These are phyloP conservation scores for Aphanomyces stellatus DNA, from an alignment of 352 stramenopile species.

Conservation along the genomic window DNA sequence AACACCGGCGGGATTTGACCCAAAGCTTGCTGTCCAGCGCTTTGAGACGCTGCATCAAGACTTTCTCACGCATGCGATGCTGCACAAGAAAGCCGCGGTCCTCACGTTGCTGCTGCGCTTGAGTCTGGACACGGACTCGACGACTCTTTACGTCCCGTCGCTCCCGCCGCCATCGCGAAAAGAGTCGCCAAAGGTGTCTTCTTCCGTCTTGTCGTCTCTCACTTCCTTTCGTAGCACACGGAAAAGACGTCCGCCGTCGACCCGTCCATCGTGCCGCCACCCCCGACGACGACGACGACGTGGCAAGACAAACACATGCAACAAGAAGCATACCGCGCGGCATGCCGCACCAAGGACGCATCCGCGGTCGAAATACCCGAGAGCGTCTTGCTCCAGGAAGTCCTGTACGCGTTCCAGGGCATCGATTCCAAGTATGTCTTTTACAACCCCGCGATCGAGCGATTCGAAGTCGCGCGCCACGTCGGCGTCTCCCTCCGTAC, in stretches of 20 bases:
- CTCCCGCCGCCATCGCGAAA: neutral
- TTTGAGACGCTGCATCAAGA: conserved; percentile 15
- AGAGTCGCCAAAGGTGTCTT: neutral
- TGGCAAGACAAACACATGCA: conserved; percentile 9
- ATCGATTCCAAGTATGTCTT: conserved; percentile 89
- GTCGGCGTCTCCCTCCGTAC: conserved; percentile 70
- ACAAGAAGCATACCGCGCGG: neutral
- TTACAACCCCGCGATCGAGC: conserved; percentile 64
- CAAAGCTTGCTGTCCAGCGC: conserved; percentile 1
- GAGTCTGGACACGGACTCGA: conserved; percentile 10
- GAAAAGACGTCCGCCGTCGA: neutral
- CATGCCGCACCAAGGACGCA: conserved; percentile 1
- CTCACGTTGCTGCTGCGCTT: conserved; percentile 9
- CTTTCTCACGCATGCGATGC: conserved; percentile 19
- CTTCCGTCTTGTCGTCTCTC: neutral
- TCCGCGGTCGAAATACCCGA: conserved; percentile 51
- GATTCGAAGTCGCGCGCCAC: conserved; percentile 71
- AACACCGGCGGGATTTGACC: neutral
- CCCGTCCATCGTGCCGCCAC: neutral
- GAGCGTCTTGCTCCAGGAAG: conserved; percentile 82
- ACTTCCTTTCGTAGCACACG: neutral
- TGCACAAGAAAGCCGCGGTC: conserved; percentile 17
- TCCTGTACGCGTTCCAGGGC: conserved; percentile 88
- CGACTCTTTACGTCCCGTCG: conserved; percentile 8
- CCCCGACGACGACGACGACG: neutral